phyloP scores from a whole-genome alignment of 1,139 yeast genomes.

The Debaryomycetaceae sp. region DNA sequence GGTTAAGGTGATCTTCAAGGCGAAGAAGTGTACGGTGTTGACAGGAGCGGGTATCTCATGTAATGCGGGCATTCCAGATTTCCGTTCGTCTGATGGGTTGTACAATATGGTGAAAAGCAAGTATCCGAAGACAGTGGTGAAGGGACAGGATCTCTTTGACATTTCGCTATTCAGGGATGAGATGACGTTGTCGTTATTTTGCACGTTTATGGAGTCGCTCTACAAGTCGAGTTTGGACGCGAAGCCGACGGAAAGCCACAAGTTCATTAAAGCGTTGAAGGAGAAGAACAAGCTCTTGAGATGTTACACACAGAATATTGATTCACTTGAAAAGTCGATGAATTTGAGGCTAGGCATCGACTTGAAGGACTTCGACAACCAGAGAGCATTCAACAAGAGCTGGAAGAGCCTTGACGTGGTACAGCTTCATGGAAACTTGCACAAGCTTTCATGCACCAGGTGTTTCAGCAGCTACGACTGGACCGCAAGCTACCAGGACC shows the following conservation, averaged over 20 bases:
- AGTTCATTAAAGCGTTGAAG: constrained; percentile 64
- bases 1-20: constrained; percentile 41
- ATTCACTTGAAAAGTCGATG: constrained; percentile 38
- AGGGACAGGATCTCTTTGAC: constrained; percentile 90
- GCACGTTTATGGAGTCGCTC: constrained; percentile 75
- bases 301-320: constrained; percentile 82
- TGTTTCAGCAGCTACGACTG: constrained; percentile 64
- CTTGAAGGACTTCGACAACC: constrained; percentile 23
- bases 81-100: constrained; percentile 79
- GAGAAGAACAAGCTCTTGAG: constrained; percentile 67
- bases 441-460: constrained; percentile 66
- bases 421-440: constrained; percentile 88
- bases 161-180: constrained; percentile 72
- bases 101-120: constrained; percentile 69
- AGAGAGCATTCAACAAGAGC: constrained; percentile 28
- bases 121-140: constrained; percentile 59
- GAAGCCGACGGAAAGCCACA: constrained; percentile 79
- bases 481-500: constrained; percentile 48
- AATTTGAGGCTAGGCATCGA: constrained; percentile 46
- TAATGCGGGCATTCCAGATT: constrained; percentile 96
- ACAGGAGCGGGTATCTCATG: constrained; percentile 97
- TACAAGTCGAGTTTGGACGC: constrained; percentile 64
- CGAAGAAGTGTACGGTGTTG: constrained; percentile 54
- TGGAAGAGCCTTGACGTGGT: constrained; percentile 76
- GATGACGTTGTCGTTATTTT: constrained; percentile 62